These are phyloP conservation scores for Sugiyamaella boreocaroliniensis DNA, from an alignment of 805 yeast species.

Conservation along the genomic window DNA sequence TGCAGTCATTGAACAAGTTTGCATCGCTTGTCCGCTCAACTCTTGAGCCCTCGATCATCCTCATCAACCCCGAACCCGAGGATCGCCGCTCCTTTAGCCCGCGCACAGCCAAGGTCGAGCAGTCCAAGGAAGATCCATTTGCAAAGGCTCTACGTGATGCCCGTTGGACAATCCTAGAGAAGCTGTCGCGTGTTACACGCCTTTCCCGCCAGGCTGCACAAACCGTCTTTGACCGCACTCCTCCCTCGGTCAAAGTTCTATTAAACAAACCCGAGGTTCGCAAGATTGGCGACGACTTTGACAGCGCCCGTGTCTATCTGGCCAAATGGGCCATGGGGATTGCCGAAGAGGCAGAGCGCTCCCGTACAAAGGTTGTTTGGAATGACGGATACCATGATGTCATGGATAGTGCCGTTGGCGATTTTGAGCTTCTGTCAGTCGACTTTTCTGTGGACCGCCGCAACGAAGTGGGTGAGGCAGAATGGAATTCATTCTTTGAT, in stretches of 20 bases:
- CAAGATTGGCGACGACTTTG: conserved; percentile 81
- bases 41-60: conserved; percentile 61
- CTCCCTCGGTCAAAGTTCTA: conserved; percentile 49
- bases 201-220: conserved; percentile 58
- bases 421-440: conserved; percentile 38
- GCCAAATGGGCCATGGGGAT: conserved; percentile 97
- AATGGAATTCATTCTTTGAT: conserved; percentile 86
- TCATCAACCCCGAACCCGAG: conserved; percentile 70
- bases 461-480: conserved; percentile 57
- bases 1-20: conserved; percentile 45
- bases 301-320: conserved; percentile 80
- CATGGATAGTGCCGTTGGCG: conserved; percentile 30
- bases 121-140: conserved; percentile 30
- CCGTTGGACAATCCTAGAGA: conserved; percentile 80
- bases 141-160: conserved; percentile 54
- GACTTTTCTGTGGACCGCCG: conserved; percentile 57
- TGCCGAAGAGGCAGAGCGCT: conserved; percentile 78
- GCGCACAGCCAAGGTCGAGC: conserved; percentile 31
- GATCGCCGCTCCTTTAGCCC: conserved; percentile 59
- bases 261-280: conserved; percentile 74
- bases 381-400: conserved; percentile 28
- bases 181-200: conserved; percentile 71
- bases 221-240: conserved; percentile 51
- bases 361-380: conserved; percentile 35
- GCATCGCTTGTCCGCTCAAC: conserved; percentile 63